phyloP scores from a whole-genome alignment of 2,329 filamentous ascomycete species.

The Achaetomium macrosporum region DNA sequence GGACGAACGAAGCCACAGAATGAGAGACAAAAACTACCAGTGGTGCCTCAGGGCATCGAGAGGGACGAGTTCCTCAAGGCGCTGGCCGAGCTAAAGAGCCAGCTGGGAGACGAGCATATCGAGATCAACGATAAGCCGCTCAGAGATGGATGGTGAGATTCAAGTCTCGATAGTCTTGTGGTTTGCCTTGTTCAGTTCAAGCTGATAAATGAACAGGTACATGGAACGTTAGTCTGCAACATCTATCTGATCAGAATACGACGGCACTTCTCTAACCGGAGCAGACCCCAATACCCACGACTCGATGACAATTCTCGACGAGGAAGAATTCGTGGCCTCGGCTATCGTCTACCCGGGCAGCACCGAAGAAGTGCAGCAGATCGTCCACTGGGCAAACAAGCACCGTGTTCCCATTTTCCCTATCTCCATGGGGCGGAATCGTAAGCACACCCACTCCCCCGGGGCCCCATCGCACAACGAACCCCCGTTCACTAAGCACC shows the following conservation, averaged over 20 bases:
- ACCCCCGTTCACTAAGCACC: not conserved
- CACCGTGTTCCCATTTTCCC: conserved; percentile 43
- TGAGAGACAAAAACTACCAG: conserved; percentile 28
- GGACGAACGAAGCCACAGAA: conserved; percentile 30
- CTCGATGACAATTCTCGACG: conserved; percentile 37
- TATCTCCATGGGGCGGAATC: conserved; percentile 43
- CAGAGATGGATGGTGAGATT: conserved; percentile 34
- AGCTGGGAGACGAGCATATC: conserved; percentile 29
- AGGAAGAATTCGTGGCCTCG: conserved; percentile 42
- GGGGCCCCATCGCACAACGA: not conserved
- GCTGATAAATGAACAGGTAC: conserved; percentile 7
- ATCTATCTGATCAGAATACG: not conserved
- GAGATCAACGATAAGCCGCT: conserved; percentile 38
- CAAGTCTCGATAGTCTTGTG: not conserved
- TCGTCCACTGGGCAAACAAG: conserved; percentile 42
- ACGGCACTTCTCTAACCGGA: not conserved
- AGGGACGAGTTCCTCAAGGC: conserved; percentile 20
- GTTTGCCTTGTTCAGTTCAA: not conserved
- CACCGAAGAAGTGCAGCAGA: conserved; percentile 41
- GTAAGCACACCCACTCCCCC: conserved; percentile 21
- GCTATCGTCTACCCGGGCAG: conserved; percentile 39
- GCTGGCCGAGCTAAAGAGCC: conserved; percentile 13
- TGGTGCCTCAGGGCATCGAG: conserved; percentile 36
- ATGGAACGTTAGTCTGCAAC: conserved; percentile 16
- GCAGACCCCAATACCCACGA: conserved; percentile 37